Evolutionary conservation across 441 rosid species (phyloP), one percentile per base, ranked within the genome.

Genomic region (Croton setiger): DNA sequence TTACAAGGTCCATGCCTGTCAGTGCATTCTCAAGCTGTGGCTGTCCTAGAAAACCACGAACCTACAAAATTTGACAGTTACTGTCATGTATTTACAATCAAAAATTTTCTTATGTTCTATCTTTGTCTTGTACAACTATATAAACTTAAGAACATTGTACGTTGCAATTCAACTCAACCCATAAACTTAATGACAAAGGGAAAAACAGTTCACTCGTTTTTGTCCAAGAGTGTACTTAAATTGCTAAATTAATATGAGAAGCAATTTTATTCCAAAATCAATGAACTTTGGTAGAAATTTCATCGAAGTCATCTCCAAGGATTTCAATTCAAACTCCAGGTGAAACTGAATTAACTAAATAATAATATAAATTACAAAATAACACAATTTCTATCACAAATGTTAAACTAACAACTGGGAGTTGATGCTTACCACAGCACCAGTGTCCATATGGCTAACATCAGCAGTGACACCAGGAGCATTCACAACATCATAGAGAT

Each of bases 401-500:
- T 4, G 12, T 39, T 17, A 72, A 72, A 20, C 27, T 21, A 21
- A 8, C 13, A 0, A 61, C 15, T 1, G 63, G 60, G 47, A 7
- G 17, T 36, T 21, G 5, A 56, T 45, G 17, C 54, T 71, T 76
- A 93, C 97, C 86, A 93, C 98, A 53, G 98, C 97, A 59, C 88
- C 88, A 23, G 98, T 94, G 77, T 94, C 96, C 97, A 91, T 91
- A 75, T 90, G 98, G 80, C 98, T 83, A 64, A 94, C 77, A 61
- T 91, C 98, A 52, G 98, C 93, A 8, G 96, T 88, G 74, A 94
- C 98, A 21, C 99, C 96, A 9, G 91, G 97, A 4, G 94, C 51
- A 65, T 94, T 94, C 53, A 92, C 97, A 67, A 94, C 97, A 81
- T 94, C 99, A 74, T 92, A 94, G 44, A 94, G 90, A 75, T 94